Conservation (phyloP, 1,139 yeast genomes). For the Pichia terricola region DNA sequence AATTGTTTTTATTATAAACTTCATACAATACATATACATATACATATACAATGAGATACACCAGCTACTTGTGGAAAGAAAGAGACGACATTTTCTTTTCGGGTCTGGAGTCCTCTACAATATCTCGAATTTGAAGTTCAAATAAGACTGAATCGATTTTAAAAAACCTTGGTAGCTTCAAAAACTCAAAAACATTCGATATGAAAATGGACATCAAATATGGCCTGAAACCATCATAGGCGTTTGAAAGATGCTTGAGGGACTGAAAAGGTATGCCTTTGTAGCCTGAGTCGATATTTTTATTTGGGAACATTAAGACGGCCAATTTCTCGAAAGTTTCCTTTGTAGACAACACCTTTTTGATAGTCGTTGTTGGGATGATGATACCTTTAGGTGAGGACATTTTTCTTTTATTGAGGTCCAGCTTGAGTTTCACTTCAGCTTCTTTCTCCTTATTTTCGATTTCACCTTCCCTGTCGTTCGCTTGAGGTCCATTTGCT, state of each 20-base stretch:
- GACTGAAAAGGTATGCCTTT: slow-evolving; percentile 1
- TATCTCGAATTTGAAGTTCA: slow-evolving; percentile 15
- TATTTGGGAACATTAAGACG: slow-evolving; percentile 13
- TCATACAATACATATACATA: too few relatives aligned
- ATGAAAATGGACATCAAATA: slow-evolving; percentile 14
- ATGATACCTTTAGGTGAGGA: slow-evolving; percentile 6
- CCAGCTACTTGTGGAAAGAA: too few relatives aligned
- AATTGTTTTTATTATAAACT: too few relatives aligned
- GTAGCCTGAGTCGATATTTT: slow-evolving; percentile 4
- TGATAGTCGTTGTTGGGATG: slow-evolving; percentile 7
- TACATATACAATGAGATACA: too few relatives aligned
- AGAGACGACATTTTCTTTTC: background rate
- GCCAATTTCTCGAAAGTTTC: slow-evolving; percentile 12
- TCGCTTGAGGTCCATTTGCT: too few relatives aligned
- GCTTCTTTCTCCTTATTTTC: too few relatives aligned
- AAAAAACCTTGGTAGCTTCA: slow-evolving; percentile 16
- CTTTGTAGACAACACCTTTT: slow-evolving; percentile 12
- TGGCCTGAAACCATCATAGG: slow-evolving; percentile 16
- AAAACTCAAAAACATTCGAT: slow-evolving; percentile 15
- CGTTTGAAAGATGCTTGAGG: slow-evolving; percentile 7
- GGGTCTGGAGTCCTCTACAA: background rate
- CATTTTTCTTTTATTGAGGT: too few relatives aligned
- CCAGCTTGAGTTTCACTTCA: too few relatives aligned
- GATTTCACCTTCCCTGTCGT: too few relatives aligned
- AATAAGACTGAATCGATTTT: slow-evolving; percentile 16